Conservation (phyloP, 2,329 filamentous ascomycete genomes). For the Trichoderma endophyticum region DNA sequence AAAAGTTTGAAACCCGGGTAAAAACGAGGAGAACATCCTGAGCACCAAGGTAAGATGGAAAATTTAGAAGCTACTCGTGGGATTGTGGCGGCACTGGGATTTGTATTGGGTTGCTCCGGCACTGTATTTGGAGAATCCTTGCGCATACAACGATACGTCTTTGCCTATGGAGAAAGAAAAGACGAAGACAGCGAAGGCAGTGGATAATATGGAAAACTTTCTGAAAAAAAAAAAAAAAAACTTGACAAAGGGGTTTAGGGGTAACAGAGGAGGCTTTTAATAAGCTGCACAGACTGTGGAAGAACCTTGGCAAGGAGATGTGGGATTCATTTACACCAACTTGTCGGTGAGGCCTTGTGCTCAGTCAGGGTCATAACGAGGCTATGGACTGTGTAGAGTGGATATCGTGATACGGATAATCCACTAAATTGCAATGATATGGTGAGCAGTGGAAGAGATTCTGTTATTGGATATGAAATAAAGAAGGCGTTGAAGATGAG, state of each 20-base stretch:
- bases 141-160: background rate
- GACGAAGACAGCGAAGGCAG: background rate
- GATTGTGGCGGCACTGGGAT: background rate
- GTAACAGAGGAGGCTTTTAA: background rate
- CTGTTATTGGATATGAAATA: background rate
- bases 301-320: background rate
- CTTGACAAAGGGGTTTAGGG: conserved; percentile 1
- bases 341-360: background rate
- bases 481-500: too few species aligned
- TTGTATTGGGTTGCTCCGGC: background rate
- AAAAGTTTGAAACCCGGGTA: background rate
- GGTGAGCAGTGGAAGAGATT: background rate
- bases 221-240: too few species aligned
- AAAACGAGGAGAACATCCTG: background rate
- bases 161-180: background rate
- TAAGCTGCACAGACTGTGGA: background rate
- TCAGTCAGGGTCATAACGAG: background rate
- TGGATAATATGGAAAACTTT: background rate
- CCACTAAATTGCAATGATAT: background rate
- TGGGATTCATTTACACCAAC: background rate
- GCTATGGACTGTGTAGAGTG: background rate
- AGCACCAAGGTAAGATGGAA: background rate
- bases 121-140: background rate
- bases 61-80: background rate
- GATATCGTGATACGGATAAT: background rate